Percentiles rank a stretch among this genome's conserved stretches.
phyloP scores from a whole-genome alignment of 2,329 filamentous ascomycete species.

The Grosmannia serpens region DNA sequence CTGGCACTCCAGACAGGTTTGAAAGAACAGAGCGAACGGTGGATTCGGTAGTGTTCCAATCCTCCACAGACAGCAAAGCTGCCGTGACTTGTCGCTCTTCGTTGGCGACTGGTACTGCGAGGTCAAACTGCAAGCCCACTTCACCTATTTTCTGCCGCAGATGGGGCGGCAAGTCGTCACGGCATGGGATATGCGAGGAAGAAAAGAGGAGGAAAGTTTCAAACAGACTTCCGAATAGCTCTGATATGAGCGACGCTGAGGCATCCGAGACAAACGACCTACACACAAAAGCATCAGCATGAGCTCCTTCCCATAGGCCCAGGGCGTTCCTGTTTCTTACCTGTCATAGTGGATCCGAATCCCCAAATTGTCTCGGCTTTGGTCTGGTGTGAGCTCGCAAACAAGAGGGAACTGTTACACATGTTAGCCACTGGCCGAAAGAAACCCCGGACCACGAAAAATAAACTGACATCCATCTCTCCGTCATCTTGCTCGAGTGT shows the following conservation, averaged over 20 bases:
- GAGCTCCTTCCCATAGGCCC: not conserved
- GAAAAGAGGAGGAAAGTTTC: slow-evolving; percentile 4
- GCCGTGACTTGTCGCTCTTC: not conserved
- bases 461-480: slow-evolving; percentile 50
- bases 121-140: not conserved
- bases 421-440: not conserved
- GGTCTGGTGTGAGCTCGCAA: slow-evolving; percentile 56
- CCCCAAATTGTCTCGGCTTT: slow-evolving; percentile 36
- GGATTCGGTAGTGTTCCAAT: slow-evolving; percentile 40
- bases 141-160: not conserved
- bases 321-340: slow-evolving; percentile 18
- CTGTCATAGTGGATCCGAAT: slow-evolving; percentile 53
- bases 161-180: not conserved
- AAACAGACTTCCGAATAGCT: slow-evolving; percentile 9
- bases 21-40: slow-evolving; percentile 45
- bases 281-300: not conserved
- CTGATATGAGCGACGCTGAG: not conserved
- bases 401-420: slow-evolving; percentile 54
- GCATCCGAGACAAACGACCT: not conserved
- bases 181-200: slow-evolving; percentile 4
- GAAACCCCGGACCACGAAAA: not conserved
- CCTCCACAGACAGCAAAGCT: slow-evolving; percentile 4
- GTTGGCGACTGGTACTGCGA: not conserved
- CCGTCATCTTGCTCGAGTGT: slow-evolving; percentile 43
- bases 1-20: slow-evolving; percentile 41